phyloP scores from a whole-genome alignment of 2,329 filamentous ascomycete species.

The Paecilomyces variotii region DNA sequence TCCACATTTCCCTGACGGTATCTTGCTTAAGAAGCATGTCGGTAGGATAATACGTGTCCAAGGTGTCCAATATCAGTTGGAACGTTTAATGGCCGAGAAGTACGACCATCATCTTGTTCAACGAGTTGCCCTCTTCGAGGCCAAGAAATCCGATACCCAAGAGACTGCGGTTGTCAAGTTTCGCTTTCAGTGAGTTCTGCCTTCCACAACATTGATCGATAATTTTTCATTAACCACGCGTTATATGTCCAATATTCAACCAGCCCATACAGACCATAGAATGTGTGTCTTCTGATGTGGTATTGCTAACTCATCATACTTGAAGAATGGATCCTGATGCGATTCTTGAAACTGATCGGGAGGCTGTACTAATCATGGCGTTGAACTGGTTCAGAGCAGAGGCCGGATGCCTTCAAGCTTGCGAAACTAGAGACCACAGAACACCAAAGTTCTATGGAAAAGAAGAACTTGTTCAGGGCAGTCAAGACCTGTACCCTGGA shows the following conservation, averaged over 20 bases:
- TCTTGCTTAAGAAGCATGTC: background rate
- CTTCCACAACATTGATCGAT: background rate
- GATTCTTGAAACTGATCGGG: background rate
- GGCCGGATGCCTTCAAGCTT: background rate
- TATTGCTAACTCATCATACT: background rate
- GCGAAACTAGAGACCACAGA: background rate
- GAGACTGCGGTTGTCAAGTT: background rate
- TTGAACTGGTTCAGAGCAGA: background rate
- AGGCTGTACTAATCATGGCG: background rate
- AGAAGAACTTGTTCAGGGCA: background rate
- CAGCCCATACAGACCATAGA: too few species aligned
- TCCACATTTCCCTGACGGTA: background rate
- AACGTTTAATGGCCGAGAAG: background rate
- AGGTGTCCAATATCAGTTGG: background rate
- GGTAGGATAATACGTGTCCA: background rate
- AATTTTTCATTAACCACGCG: background rate
- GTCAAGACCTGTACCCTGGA: background rate
- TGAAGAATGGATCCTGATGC: background rate
- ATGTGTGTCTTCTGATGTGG: background rate
- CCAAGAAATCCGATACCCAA: background rate
- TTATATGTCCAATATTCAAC: too few species aligned
- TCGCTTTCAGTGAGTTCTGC: background rate
- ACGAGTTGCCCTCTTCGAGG: background rate
- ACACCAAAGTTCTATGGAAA: background rate
- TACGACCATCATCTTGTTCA: background rate